Percentiles rank a stretch among this genome's conserved stretches.
Conservation (phyloP, 1,139 yeast genomes). For the Kluyveromyces marxianus region DNA sequence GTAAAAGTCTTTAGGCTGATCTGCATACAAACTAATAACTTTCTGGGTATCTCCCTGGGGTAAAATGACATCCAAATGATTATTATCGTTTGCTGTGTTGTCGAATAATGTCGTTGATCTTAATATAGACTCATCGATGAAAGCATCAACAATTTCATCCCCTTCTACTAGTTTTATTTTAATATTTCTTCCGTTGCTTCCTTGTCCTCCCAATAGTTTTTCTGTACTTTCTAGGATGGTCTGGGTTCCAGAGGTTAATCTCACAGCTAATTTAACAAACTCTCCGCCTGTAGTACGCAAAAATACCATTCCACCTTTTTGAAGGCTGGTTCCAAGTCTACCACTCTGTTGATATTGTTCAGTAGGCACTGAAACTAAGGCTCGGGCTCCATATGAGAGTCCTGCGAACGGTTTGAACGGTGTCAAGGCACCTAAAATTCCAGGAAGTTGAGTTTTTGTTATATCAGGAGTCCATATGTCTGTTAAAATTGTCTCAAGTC, state of each 20-base stretch:
- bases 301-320: conserved; percentile 72
- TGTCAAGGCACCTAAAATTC: conserved; percentile 75
- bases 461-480: conserved; percentile 84
- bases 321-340: conserved; percentile 58
- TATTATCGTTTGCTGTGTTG: conserved; percentile 24
- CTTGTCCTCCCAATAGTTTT: conserved; percentile 32
- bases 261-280: conserved; percentile 73
- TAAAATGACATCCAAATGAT: conserved; percentile 23
- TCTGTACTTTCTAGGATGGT: conserved; percentile 75
- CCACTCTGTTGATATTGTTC: conserved; percentile 71
- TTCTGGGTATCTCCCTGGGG: conserved; percentile 34
- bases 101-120: conserved; percentile 26
- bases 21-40: conserved; percentile 68
- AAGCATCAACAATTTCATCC: conserved; percentile 16
- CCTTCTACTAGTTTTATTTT: conserved; percentile 8
- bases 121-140: conserved; percentile 15
- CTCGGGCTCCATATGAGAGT: conserved; percentile 71
- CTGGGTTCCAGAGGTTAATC: conserved; percentile 85
- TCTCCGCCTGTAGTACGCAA: conserved; percentile 78
- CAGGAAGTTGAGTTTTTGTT: conserved; percentile 65
- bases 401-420: conserved; percentile 73
- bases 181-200: conserved; percentile 16
- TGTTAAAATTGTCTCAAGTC: conserved; percentile 48
- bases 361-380: conserved; percentile 65
- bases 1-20: conserved; percentile 66